Percentiles rank a stretch among this genome's conserved stretches.
These are phyloP conservation scores for Collybia sp. DNA, from an alignment of 768 basidiomycete species.

Conservation along the genomic window DNA sequence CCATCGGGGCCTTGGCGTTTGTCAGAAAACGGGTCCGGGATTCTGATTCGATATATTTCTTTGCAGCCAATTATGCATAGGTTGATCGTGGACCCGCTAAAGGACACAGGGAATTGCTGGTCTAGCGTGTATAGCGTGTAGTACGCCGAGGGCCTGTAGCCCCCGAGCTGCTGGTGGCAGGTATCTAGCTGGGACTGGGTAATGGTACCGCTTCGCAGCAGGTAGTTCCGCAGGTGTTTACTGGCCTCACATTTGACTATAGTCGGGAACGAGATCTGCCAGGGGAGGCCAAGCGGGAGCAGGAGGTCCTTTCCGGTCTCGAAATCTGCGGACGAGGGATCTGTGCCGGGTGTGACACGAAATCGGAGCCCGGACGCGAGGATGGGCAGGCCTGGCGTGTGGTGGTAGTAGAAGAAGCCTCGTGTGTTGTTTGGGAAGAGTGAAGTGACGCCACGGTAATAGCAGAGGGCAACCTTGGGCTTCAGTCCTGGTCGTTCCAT, in stretches of 20 bases:
- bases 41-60: background rate
- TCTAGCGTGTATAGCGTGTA: slow-evolving; percentile 4
- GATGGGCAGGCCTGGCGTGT: background rate
- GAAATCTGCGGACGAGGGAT: slow-evolving; percentile 3
- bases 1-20: background rate
- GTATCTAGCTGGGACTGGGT: background rate
- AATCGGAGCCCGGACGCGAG: slow-evolving; percentile 13
- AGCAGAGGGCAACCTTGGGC: no score
- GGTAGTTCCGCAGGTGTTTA: background rate
- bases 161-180: background rate
- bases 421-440: slow-evolving; percentile 1
- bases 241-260: background rate
- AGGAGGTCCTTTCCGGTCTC: slow-evolving; percentile 11
- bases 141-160: background rate
- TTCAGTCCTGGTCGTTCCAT: no score
- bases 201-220: background rate
- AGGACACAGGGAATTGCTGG: slow-evolving; percentile 6
- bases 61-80: background rate
- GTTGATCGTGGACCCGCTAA: slow-evolving; percentile 1
- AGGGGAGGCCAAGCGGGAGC: slow-evolving; percentile 6
- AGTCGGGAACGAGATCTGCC: slow-evolving; percentile 4
- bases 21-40: slow-evolving; percentile 7
- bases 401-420: slow-evolving; percentile 16
- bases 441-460: no score
- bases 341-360: slow-evolving; percentile 9